Evolutionary conservation across 2,329 filamentous ascomycete species (phyloP), one percentile per base, ranked within the genome.

Genomic region (Cyclaneusma minus): DNA sequence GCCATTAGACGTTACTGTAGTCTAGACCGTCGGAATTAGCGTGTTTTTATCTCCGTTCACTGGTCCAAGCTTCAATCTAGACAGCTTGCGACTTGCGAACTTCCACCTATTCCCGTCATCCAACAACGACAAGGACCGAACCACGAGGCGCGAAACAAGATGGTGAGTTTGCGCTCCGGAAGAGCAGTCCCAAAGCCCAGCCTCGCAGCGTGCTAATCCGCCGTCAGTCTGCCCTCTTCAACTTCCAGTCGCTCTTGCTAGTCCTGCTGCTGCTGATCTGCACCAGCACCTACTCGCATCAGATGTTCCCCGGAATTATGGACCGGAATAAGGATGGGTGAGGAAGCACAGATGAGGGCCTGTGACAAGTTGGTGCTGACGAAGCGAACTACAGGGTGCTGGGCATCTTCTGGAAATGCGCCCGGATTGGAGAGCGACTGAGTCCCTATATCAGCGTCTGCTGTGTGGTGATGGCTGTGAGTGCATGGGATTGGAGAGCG

Each of bases 361-460:
- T 17, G 10, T 20, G 13, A 16, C 12, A 12, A 25, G 16, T 31
- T 4, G 11, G 15, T 29, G 10, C 22, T 25, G 17, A 22, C 30
- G 20, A 29, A n/a, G 23, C 15, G 6, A 5, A 24, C n/a, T 11
- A n/a, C 22, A 35, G 27, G 8, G 23, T 33, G 4, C 14, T 83
- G 41, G 82, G 83, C 27, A 76, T 92, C 35, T 91, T 95, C 49
- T 98, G 89, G 89, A 94, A 95, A 56, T 84, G 73, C 36, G 89
- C 89, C 14, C 66, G 89, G 37, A 73, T 98, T 48, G 89, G 89
- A 19, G 89, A 98, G 60, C 62, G 89, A 36, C 51, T 98, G 39
- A 94, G 84, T 50, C 89, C 89, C 21, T 95, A 95, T 52, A 82
- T 98, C 43, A 91, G 83, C 57, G 60, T 95, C 49, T 91, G 83